phyloP scores from a whole-genome alignment of 2,329 filamentous ascomycete species.

The Epicoccum nigrum region DNA sequence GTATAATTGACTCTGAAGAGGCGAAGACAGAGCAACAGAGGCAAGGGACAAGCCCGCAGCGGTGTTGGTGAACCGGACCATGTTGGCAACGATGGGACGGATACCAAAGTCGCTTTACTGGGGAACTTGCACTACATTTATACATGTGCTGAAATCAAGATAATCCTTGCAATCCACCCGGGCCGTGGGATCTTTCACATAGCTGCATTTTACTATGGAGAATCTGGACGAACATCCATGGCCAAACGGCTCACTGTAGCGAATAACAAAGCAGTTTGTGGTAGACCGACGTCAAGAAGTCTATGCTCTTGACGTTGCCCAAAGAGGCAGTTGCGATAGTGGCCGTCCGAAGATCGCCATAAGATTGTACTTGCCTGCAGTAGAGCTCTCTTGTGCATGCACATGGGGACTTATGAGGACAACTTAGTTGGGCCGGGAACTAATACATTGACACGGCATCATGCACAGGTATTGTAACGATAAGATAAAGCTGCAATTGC shows the following conservation, averaged over 20 bases:
- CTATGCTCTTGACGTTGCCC: slow-evolving; percentile 15
- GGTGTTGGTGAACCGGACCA: slow-evolving; percentile 32
- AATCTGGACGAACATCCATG: slow-evolving; percentile 15
- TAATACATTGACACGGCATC: not conserved
- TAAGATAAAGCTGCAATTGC: not conserved
- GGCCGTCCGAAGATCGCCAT: slow-evolving; percentile 10
- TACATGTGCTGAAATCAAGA: slow-evolving; percentile 11
- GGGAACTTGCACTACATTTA: slow-evolving; percentile 13
- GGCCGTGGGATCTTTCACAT: too few relatives aligned
- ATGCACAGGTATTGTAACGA: not conserved
- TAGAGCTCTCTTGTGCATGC: not conserved
- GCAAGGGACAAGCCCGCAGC: slow-evolving; percentile 36
- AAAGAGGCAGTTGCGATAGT: slow-evolving; percentile 19
- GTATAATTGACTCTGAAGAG: slow-evolving; percentile 29
- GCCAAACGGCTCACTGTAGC: slow-evolving; percentile 16
- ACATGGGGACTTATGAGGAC: too few relatives aligned
- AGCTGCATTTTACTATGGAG: slow-evolving; percentile 20
- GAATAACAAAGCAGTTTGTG: slow-evolving; percentile 17
- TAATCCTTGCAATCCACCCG: slow-evolving; percentile 2
- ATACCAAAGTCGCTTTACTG: not conserved
- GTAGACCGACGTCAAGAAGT: slow-evolving; percentile 17
- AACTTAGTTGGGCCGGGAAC: not conserved
- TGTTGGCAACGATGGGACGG: slow-evolving; percentile 16
- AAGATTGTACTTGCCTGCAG: not conserved
- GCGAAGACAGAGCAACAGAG: slow-evolving; percentile 35